A percentile compares a stretch with the other conserved stretches of the same genome.
phyloP scores from a whole-genome alignment of 305 asterid genomes.

The Fraxinus latifolia region DNA sequence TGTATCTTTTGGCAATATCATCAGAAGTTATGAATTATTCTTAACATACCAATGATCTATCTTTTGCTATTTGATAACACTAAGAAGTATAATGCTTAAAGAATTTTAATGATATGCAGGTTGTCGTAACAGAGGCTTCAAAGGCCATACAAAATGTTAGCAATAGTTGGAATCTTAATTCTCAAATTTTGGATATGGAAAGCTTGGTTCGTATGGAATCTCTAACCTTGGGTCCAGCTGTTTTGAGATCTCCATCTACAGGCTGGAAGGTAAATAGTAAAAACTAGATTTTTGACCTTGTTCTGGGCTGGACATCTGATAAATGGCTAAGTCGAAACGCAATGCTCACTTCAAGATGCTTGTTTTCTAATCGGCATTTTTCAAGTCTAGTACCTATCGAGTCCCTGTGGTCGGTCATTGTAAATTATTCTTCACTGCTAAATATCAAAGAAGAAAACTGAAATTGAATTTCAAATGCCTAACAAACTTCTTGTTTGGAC shows the following conservation, averaged over 20 bases:
- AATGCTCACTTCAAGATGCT: conserved; percentile 5
- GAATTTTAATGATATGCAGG: conserved; percentile 31
- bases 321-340: conserved; percentile 1
- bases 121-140: conserved; percentile 55
- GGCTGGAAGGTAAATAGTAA: conserved; percentile 45
- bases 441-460: neutral
- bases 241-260: conserved; percentile 55
- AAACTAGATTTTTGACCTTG: conserved; percentile 3
- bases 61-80: neutral
- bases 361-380: neutral
- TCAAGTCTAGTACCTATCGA: neutral
- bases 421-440: conserved; percentile 1
- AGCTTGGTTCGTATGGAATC: conserved; percentile 40
- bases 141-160: conserved; percentile 44
- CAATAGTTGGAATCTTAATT: conserved; percentile 36
- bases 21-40: neutral
- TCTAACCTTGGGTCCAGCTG: conserved; percentile 46
- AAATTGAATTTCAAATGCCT: neutral
- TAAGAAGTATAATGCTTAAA: neutral
- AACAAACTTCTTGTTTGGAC: neutral
- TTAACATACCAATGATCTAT: neutral
- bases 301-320: neutral
- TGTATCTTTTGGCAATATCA: neutral
- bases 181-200: conserved; percentile 42
- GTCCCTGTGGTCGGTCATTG: neutral